Evolutionary conservation across 75 land plant species (phyloP).

Genomic region (Larix kaempferi): DNA sequence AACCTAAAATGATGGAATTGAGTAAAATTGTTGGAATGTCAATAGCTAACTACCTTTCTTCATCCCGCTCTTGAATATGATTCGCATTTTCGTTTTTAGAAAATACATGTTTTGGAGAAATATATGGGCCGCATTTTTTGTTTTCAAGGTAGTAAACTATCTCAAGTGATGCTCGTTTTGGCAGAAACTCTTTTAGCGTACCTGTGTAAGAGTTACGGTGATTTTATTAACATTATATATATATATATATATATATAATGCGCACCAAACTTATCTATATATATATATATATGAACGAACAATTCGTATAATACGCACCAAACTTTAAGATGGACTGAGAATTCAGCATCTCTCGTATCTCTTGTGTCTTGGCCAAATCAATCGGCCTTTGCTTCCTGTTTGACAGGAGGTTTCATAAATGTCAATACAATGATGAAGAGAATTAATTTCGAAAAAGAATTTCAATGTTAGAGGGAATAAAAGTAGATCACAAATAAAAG

Average conservation of each 20-base stretch:
- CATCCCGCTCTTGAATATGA: neutral
- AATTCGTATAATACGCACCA: slow-evolving; percentile 6
- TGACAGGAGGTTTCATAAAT: no score
- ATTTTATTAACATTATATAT: no score
- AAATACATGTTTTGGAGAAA: neutral
- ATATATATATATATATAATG: no score
- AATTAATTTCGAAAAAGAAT: neutral
- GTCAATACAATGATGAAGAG: no score
- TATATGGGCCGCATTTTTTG: neutral
- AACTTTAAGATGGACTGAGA: slow-evolving; percentile 9
- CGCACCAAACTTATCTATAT: no score
- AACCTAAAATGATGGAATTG: neutral
- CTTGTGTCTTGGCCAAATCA: slow-evolving; percentile 48
- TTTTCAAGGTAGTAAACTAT: neutral
- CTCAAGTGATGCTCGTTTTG: neutral
- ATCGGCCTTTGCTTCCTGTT: slow-evolving; percentile 40
- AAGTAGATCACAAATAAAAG: neutral
- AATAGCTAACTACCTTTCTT: neutral
- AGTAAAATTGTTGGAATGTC: no score
- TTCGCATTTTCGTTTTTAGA: no score
- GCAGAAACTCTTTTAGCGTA: neutral
- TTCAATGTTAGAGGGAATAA: neutral
- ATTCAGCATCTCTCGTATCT: slow-evolving; percentile 37
- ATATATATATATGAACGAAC: no score
- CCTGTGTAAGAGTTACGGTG: neutral